Percentiles rank a stretch among this genome's conserved stretches.
phyloP scores from a whole-genome alignment of 768 basidiomycete genomes.

The Leucocoprinus birnbaumii region DNA sequence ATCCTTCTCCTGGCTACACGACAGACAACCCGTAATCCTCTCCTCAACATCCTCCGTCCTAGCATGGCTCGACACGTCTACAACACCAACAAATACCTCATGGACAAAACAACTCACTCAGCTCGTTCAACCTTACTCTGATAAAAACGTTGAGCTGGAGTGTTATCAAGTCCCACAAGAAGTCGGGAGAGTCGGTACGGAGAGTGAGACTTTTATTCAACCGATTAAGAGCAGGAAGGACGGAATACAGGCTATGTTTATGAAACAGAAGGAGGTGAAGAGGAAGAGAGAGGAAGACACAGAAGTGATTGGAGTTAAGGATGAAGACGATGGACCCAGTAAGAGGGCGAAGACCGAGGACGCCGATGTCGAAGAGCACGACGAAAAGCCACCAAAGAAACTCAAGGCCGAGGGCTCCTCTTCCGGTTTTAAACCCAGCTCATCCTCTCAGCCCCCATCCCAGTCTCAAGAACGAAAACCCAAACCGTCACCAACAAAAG shows the following conservation, averaged over 20 bases:
- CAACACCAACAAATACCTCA: conserved; percentile 25
- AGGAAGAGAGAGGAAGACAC: not conserved
- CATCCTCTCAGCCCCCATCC: not conserved
- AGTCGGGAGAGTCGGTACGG: conserved; percentile 85
- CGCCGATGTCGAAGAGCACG: too few species aligned
- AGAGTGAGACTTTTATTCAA: conserved; percentile 80
- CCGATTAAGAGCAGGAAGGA: conserved; percentile 79
- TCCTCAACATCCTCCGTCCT: conserved; percentile 54
- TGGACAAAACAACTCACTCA: conserved; percentile 64
- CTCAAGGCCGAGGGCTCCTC: not conserved
- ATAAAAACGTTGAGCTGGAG: conserved; percentile 48
- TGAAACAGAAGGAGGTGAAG: conserved; percentile 44
- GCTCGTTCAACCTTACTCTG: conserved; percentile 60
- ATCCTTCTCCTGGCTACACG: conserved; percentile 84
- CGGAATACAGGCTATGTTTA: conserved; percentile 83
- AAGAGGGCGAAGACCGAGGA: too few species aligned
- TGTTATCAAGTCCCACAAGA: conserved; percentile 89
- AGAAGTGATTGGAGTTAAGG: too few species aligned
- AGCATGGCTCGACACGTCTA: conserved; percentile 79
- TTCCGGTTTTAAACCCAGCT: not conserved
- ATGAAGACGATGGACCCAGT: too few species aligned
- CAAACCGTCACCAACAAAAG: conserved; percentile 1
- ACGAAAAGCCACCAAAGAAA: not conserved
- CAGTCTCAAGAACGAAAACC: not conserved
- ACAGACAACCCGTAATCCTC: conserved; percentile 85